A percentile compares a stretch with the other conserved stretches of the same genome.
phyloP scores from a whole-genome alignment of 179 eudicot genomes.

The Spinacia oleracea region DNA sequence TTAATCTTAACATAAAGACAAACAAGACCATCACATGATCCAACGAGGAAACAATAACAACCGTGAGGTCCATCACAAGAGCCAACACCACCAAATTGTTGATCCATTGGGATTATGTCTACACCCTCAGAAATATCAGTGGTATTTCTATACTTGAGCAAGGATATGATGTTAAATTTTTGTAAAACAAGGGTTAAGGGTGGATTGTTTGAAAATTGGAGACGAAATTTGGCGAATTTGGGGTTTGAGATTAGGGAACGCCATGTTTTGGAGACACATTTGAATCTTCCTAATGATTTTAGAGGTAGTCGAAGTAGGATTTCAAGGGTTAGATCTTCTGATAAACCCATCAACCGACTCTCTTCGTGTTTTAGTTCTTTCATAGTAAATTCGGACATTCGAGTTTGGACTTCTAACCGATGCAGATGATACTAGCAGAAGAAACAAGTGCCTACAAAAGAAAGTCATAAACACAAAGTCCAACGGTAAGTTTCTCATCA shows the following conservation, averaged over 20 bases:
- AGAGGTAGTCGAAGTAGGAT: neutral
- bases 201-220: neutral
- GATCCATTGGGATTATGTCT: neutral
- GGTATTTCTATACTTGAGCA: neutral
- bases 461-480: too few relatives aligned
- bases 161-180: neutral
- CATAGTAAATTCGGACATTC: neutral
- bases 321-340: neutral
- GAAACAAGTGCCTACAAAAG: too few relatives aligned
- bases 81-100: neutral
- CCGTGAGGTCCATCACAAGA: too few relatives aligned
- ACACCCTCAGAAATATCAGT: neutral
- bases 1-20: too few relatives aligned
- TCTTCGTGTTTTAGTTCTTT: neutral
- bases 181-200: neutral
- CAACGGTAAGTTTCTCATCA: too few relatives aligned
- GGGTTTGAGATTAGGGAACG: neutral
- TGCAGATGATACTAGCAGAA: too few relatives aligned
- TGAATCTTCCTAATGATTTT: neutral
- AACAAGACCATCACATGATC: too few relatives aligned
- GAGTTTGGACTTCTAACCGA: too few relatives aligned
- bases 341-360: neutral
- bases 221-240: neutral
- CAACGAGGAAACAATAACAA: too few relatives aligned
- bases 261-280: constrained; percentile 4